Conservation (phyloP, 148 eudicot genomes). For the Heliosperma pusillum region DNA sequence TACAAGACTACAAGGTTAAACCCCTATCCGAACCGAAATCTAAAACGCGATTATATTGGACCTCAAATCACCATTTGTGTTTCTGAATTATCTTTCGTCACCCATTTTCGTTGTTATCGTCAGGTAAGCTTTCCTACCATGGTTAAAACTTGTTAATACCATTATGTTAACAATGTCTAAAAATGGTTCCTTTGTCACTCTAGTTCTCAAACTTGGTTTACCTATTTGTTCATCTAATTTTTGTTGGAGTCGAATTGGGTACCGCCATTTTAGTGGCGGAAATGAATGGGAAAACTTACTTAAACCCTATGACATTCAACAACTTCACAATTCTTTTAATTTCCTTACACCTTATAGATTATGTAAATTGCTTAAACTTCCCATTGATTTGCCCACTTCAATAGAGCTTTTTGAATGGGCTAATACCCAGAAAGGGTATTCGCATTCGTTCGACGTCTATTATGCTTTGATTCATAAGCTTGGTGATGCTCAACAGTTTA, state of each 20-base stretch:
- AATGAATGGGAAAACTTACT: conserved; percentile 81
- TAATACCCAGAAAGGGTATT: conserved; percentile 61
- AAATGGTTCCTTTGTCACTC: no score
- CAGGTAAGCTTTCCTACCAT: no score
- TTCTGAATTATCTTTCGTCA: no score
- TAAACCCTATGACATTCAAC: conserved; percentile 74
- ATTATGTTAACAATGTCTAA: no score
- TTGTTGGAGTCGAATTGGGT: conserved; percentile 11
- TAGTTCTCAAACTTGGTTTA: no score
- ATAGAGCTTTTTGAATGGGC: conserved; percentile 78
- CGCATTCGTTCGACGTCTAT: conserved; percentile 77
- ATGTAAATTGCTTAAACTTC: conserved; percentile 66
- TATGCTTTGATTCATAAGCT: conserved; percentile 65
- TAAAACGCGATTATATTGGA: no score
- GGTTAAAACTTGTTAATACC: no score
- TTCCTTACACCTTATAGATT: conserved; percentile 68
- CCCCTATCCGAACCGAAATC: no score
- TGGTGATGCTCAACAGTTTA: conserved; percentile 61
- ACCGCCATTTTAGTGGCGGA: conserved; percentile 26
- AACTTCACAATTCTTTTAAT: conserved; percentile 59
- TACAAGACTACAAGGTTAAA: no score
- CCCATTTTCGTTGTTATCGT: no score
- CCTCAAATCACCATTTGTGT: no score
- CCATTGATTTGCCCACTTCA: conserved; percentile 74
- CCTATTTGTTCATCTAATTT: no score